Conservation (phyloP, 2,329 filamentous ascomycete species). For the Drechslerella dactyloides region DNA sequence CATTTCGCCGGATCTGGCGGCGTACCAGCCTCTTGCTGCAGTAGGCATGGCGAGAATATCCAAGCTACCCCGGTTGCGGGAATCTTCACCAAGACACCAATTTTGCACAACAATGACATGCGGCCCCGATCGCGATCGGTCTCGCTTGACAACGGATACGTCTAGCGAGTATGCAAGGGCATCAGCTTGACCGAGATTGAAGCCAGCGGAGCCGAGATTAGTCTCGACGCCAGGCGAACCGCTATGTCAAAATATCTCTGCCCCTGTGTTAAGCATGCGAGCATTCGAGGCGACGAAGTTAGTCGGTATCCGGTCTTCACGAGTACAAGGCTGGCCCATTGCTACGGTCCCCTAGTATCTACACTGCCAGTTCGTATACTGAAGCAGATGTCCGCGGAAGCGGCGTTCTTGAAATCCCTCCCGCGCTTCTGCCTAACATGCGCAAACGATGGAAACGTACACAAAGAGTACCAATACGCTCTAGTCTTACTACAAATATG, state of each 20-base stretch:
- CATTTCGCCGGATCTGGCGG: slow-evolving; percentile 27
- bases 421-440: too few relatives aligned
- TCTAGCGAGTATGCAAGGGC: not conserved
- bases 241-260: not conserved
- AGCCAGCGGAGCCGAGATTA: not conserved
- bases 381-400: too few relatives aligned
- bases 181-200: not conserved
- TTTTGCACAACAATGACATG: not conserved
- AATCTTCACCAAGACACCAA: not conserved
- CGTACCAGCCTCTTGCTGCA: slow-evolving; percentile 16
- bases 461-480: not conserved
- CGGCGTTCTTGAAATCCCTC: too few relatives aligned
- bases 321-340: not conserved
- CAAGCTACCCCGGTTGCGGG: slow-evolving; percentile 21
- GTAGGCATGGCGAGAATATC: slow-evolving; percentile 13
- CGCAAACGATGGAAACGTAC: too few relatives aligned
- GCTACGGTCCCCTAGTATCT: not conserved
- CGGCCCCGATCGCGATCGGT: not conserved
- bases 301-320: not conserved
- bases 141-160: not conserved
- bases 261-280: not conserved
- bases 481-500: not conserved
- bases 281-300: not conserved
- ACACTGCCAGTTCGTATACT: too few relatives aligned
- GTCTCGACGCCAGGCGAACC: not conserved